These are phyloP conservation scores for Podaxis sp. DNA, from an alignment of 768 basidiomycete genomes.

Conservation along the genomic window DNA sequence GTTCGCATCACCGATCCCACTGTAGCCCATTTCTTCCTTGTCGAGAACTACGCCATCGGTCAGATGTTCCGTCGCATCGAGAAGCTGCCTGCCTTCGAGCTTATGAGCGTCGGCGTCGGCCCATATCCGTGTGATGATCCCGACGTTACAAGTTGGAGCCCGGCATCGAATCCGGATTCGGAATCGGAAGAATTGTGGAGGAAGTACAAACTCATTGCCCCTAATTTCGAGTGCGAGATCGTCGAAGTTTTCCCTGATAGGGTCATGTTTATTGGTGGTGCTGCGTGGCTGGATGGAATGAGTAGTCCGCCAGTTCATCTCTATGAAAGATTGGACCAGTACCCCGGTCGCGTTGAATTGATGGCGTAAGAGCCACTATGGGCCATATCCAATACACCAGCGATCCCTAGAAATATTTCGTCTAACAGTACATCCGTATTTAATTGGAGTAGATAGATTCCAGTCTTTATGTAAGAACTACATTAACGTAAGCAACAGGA, in stretches of 20 bases:
- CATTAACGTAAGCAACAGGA: too few relatives aligned
- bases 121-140: constrained; percentile 19
- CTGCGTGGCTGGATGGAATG: constrained; percentile 48
- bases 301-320: background rate
- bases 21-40: constrained; percentile 62
- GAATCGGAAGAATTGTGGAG: constrained; percentile 40
- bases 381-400: too few relatives aligned
- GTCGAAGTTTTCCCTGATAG: constrained; percentile 67
- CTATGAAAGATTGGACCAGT: background rate
- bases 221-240: constrained; percentile 66
- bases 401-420: too few relatives aligned
- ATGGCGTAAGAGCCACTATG: background rate
- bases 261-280: constrained; percentile 62
- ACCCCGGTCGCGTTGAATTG: background rate
- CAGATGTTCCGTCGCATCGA: constrained; percentile 63
- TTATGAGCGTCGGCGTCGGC: constrained; percentile 52
- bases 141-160: background rate
- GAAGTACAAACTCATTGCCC: constrained; percentile 55
- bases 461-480: too few relatives aligned
- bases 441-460: too few relatives aligned
- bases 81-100: constrained; percentile 54
- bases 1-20: constrained; percentile 59
- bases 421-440: too few relatives aligned
- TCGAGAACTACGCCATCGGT: constrained; percentile 66
- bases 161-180: constrained; percentile 1